A percentile compares a stretch with the other conserved stretches of the same genome.
Conservation (phyloP, 345 rosid genomes). For the Syzygium jambos region DNA sequence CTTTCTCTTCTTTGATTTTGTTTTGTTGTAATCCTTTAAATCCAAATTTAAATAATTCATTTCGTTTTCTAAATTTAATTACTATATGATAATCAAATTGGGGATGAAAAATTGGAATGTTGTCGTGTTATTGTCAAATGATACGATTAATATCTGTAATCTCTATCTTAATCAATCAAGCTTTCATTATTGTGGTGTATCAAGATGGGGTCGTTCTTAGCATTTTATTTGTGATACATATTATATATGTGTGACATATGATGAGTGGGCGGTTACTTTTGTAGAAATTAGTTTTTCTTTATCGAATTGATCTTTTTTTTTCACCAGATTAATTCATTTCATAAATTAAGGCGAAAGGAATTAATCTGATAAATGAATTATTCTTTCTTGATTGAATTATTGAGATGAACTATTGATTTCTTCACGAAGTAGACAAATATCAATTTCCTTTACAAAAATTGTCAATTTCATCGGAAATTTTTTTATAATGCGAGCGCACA, state of each 20-base stretch:
- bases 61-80: neutral
- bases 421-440: neutral
- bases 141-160: neutral
- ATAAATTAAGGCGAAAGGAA: neutral
- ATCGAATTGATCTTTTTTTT: neutral
- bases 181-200: neutral
- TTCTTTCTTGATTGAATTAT: neutral
- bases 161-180: neutral
- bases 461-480: neutral
- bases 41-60: too few species aligned
- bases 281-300: neutral
- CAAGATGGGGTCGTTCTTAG: neutral
- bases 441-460: neutral
- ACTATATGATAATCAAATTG: neutral
- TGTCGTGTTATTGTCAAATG: neutral
- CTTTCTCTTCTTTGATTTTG: too few species aligned
- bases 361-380: neutral
- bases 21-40: too few species aligned
- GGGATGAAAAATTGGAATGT: neutral
- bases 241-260: neutral
- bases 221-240: neutral
- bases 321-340: neutral
- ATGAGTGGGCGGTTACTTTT: neutral
- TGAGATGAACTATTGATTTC: neutral
- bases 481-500: neutral